Evolutionary conservation across 768 basidiomycete species (phyloP), one percentile per base, ranked within the genome.

Genomic region (Serendipita sp.): DNA sequence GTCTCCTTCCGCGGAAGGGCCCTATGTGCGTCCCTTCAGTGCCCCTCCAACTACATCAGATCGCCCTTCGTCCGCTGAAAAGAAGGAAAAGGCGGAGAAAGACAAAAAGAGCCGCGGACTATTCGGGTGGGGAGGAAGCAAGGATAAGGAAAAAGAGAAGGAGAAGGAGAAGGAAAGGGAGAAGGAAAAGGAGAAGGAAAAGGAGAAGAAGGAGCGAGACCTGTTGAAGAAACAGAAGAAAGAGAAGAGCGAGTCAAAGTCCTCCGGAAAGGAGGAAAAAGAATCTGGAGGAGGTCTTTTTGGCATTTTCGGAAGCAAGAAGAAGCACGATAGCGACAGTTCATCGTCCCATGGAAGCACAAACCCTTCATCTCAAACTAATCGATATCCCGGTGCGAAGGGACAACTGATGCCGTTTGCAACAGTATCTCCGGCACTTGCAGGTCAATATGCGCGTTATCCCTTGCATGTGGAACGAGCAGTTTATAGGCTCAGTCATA

Each of bases 391-490:
- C 31, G 58, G 58, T 33, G 23, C 16, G 37, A 52, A 29, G 36
- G 62, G 65, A 2, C 64, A 64, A 33, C 76, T 82, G 66, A 76
- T 78, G 27, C 79, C 84, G 0, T 83, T 86, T 5, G 75, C 81
- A 2, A 85, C 87, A 10, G 84, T 87, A 15, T 45, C 63, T 13
- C 73, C 68, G 10, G 70, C 77, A 50, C 64, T 74, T 36, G 70
- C 72, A 16, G 77, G 77, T 31, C 70, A 73, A 48, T 86, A 81
- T 68, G 79, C 94, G 62, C 83, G 96, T 68, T 94, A 98, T 72
- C 96, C 96, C 6, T 97, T 99, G 66, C 96, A 99, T 70, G 96
- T 99, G 67, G 96, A 99, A 73, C 83, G 96, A 37, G 96, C 96
- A 2, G 94, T 99, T 53, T 99, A 99, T 75, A 81, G 96, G 66